Percentiles rank a stretch among this genome's conserved stretches.
Conservation (phyloP, 257 asterid species). For the Jasminum sambac region DNA sequence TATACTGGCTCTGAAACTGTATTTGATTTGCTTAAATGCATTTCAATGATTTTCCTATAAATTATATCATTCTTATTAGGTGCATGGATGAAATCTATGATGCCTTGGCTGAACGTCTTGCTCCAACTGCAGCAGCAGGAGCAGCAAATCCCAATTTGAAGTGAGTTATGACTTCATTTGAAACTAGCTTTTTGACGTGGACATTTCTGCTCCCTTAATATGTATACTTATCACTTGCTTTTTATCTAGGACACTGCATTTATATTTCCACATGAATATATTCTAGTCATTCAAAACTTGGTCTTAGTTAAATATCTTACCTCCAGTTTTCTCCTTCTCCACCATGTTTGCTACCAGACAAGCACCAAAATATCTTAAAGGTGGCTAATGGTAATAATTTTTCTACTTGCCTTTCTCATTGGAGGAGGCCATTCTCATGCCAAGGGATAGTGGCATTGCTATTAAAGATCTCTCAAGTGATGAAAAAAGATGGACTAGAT, state of each 20-base stretch:
- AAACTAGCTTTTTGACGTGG: constrained; percentile 17
- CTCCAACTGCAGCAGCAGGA: constrained; percentile 77
- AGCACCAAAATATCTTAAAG: constrained; percentile 5
- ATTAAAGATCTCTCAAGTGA: not conserved
- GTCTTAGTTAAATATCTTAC: not conserved
- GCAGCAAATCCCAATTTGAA: constrained; percentile 65
- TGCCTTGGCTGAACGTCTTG: constrained; percentile 75
- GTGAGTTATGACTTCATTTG: constrained; percentile 42
- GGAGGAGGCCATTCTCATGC: not conserved
- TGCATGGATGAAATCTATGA: constrained; percentile 76
- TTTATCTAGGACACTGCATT: not conserved
- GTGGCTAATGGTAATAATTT: constrained; percentile 3
- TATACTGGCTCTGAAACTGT: constrained; percentile 9
- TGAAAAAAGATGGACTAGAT: not conserved
- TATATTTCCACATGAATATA: not conserved
- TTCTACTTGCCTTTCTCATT: not conserved
- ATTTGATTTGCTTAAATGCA: constrained; percentile 11
- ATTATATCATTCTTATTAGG: constrained; percentile 42
- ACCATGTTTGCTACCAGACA: constrained; percentile 9
- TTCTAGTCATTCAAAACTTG: not conserved
- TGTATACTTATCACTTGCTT: constrained; percentile 3
- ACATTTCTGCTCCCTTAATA: constrained; percentile 13
- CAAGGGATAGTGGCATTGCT: not conserved
- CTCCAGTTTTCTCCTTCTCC: constrained; percentile 3
- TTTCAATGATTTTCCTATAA: not conserved